phyloP scores from a whole-genome alignment of 805 yeast species.

The Candida xiaguanensis region DNA sequence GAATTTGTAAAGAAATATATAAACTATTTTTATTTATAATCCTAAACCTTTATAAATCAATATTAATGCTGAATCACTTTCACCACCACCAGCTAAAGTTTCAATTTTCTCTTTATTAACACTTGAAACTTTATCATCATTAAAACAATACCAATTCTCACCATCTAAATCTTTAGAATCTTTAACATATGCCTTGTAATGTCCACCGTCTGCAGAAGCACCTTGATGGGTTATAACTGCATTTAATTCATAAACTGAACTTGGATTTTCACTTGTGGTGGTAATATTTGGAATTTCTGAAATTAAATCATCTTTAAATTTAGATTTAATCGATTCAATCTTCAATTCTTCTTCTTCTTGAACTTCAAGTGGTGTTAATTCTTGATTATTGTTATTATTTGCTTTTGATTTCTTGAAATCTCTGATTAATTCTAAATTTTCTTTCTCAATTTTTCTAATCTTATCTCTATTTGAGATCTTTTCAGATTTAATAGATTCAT shows the following conservation, averaged over 20 bases:
- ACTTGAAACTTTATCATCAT: conserved; percentile 81
- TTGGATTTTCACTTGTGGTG: conserved; percentile 69
- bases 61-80: conserved; percentile 91
- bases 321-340: conserved; percentile 43
- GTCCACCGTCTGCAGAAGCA: conserved; percentile 95
- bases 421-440: conserved; percentile 65
- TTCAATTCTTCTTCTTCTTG: conserved; percentile 52
- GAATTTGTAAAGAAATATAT: conserved; percentile 28
- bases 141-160: conserved; percentile 88
- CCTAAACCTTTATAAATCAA: conserved; percentile 83
- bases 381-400: conserved; percentile 12
- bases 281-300: conserved; percentile 38
- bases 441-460: conserved; percentile 71
- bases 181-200: conserved; percentile 85
- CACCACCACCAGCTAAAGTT: conserved; percentile 93
- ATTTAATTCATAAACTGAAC: conserved; percentile 77
- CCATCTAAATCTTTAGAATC: conserved; percentile 63
- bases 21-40: conserved; percentile 20
- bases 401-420: conserved; percentile 61
- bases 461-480: conserved; percentile 74
- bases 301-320: conserved; percentile 48
- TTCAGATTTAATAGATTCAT: conserved; percentile 65
- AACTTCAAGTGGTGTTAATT: conserved; percentile 49
- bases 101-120: conserved; percentile 84
- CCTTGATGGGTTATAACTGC: conserved; percentile 94